These are phyloP conservation scores for Alloteropsis semialata DNA, from an alignment of 176 grass and related monocot genomes.

Conservation along the genomic window DNA sequence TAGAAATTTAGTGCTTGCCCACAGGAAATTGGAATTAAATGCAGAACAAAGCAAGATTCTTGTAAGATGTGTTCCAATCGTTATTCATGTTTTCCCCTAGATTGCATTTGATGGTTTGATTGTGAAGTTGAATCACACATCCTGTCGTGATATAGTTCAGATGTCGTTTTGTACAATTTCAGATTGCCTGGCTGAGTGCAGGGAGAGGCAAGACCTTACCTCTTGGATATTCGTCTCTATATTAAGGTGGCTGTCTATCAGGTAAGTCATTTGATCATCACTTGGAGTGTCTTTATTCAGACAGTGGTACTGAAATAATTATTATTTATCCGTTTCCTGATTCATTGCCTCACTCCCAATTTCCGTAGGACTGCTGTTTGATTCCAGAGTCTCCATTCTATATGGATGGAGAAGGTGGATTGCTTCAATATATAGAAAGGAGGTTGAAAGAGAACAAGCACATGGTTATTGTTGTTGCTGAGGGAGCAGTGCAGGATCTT, in stretches of 20 bases:
- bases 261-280: not conserved
- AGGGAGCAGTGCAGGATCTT: conserved; percentile 92
- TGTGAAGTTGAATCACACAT: not conserved
- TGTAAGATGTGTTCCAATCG: not conserved
- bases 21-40: not conserved
- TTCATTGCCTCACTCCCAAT: conserved; percentile 2
- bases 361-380: conserved; percentile 82
- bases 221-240: not conserved
- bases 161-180: not conserved
- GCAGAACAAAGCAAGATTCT: not conserved
- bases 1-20: not conserved
- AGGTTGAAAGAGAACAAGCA: conserved; percentile 89
- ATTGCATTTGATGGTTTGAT: not conserved
- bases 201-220: not conserved
- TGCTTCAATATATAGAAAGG: conserved; percentile 79
- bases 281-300: not conserved
- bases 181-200: not conserved
- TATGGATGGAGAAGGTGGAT: conserved; percentile 90
- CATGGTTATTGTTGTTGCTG: conserved; percentile 95
- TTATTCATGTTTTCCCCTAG: not conserved
- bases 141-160: not conserved
- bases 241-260: not conserved
- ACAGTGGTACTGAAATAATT: not conserved
- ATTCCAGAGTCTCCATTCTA: conserved; percentile 98
- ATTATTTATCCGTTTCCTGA: not conserved